These are phyloP conservation scores for Calocybe gambosa DNA, from an alignment of 1,284 basidiomycete species.

Conservation along the genomic window DNA sequence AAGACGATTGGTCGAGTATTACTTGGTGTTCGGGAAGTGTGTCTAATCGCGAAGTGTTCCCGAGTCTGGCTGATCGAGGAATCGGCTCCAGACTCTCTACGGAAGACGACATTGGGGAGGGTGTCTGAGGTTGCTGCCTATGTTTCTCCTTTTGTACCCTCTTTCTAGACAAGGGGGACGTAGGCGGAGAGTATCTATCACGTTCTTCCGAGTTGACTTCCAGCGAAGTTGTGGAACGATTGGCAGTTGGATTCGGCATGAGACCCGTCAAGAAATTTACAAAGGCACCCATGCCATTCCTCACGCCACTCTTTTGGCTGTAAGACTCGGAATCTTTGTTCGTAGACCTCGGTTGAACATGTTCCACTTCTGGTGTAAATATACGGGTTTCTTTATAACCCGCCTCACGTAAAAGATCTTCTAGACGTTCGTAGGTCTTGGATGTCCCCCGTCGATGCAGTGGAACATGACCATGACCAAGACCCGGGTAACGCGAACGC, in stretches of 20 bases:
- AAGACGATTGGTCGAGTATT: conserved; percentile 10
- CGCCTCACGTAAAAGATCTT: conserved; percentile 76
- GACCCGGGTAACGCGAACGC: conserved; percentile 57
- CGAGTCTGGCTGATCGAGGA: conserved; percentile 10
- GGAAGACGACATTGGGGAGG: conserved; percentile 15
- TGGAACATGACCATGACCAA: conserved; percentile 49
- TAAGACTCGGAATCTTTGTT: conserved; percentile 14
- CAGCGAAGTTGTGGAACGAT: conserved; percentile 14
- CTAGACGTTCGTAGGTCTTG: conserved; percentile 72
- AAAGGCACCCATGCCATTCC: conserved; percentile 46
- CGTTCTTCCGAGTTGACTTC: conserved; percentile 6
- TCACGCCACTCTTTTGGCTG: conserved; percentile 22
- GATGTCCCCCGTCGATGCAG: conserved; percentile 72
- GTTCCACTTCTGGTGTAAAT: conserved; percentile 77
- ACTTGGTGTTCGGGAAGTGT: conserved; percentile 15
- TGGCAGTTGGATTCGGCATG: conserved; percentile 30
- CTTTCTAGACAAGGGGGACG: conserved; percentile 16
- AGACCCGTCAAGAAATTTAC: conserved; percentile 57
- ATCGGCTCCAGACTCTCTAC: conserved; percentile 18
- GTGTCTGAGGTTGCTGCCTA: conserved; percentile 11
- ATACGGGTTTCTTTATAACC: conserved; percentile 88
- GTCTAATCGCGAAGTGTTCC: conserved; percentile 8
- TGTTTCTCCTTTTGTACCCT: conserved; percentile 6
- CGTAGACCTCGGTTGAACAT: conserved; percentile 22
- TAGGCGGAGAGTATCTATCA: conserved; percentile 14